Evolutionary conservation across 148 eudicot species (phyloP).

Genomic region (Vaccinium darrowii): DNA sequence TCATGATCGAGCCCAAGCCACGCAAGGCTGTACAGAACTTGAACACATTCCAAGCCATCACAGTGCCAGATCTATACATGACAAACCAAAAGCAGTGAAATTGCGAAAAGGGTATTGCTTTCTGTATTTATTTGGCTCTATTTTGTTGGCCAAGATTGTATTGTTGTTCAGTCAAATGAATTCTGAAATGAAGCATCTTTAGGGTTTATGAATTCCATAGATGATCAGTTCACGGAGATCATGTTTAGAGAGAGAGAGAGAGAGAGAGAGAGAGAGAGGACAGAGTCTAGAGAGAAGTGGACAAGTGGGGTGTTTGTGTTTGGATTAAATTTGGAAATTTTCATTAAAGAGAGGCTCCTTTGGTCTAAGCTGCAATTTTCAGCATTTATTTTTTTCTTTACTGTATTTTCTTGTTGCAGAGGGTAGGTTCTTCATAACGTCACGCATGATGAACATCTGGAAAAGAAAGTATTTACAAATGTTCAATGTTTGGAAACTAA

Average conservation of each 20-base stretch:
- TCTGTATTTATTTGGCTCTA: not conserved
- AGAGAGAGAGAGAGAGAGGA: not conserved
- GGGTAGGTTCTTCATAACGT: not conserved
- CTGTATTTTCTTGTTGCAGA: not conserved
- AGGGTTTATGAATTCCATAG: slow-evolving; percentile 13
- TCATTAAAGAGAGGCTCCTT: not conserved
- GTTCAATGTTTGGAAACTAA: too few species aligned
- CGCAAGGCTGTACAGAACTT: slow-evolving; percentile 84
- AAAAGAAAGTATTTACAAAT: too few species aligned
- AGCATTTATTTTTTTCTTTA: not conserved
- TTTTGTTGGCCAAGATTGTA: not conserved
- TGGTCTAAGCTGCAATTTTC: not conserved
- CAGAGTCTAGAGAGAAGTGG: not conserved
- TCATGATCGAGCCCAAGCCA: slow-evolving; percentile 96
- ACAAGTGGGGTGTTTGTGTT: not conserved
- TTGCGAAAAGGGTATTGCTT: not conserved
- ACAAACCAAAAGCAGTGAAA: not conserved
- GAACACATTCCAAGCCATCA: slow-evolving; percentile 99
- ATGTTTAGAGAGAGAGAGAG: not conserved
- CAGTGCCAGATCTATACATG: slow-evolving; percentile 75
- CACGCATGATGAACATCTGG: not conserved
- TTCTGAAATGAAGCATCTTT: not conserved
- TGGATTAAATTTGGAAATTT: not conserved
- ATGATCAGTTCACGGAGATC: not conserved
- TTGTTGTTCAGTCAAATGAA: not conserved